Percentiles rank a stretch among this genome's conserved stretches.
Conservation (phyloP, 805 yeast species). For the Kodamaea nitidulidarum region DNA sequence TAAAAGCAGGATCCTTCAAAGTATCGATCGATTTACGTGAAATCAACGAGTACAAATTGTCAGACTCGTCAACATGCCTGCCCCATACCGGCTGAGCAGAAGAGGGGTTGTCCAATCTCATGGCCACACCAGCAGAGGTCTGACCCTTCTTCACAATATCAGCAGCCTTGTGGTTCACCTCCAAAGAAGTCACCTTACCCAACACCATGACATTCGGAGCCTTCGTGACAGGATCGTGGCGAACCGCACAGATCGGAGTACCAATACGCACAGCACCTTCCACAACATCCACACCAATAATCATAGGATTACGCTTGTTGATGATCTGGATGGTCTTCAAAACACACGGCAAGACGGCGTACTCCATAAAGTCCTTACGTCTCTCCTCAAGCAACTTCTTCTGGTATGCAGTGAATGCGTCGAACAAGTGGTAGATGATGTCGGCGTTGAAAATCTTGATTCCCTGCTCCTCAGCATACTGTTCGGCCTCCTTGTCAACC, state of each 20-base stretch:
- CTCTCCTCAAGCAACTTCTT: conserved; percentile 80
- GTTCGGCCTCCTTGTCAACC: conserved; percentile 97
- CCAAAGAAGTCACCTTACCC: conserved; percentile 90
- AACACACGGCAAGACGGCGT: conserved; percentile 93
- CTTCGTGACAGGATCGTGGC: conserved; percentile 80
- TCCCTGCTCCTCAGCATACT: conserved; percentile 91
- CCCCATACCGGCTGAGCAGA: conserved; percentile 98
- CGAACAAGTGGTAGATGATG: conserved; percentile 93
- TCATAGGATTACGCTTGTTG: conserved; percentile 98
- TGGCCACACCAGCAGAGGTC: conserved; percentile 97
- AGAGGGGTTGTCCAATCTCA: conserved; percentile 92
- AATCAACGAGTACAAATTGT: conserved; percentile 83
- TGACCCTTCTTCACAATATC: conserved; percentile 87
- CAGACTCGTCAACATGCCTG: conserved; percentile 94
- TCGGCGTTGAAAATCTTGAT: conserved; percentile 93
- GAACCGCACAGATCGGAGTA: conserved; percentile 94
- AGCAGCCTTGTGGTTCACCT: conserved; percentile 87
- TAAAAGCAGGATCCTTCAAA: conserved; percentile 97
- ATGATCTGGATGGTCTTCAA: conserved; percentile 91
- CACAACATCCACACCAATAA: conserved; percentile 94
- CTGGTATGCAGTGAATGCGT: conserved; percentile 91
- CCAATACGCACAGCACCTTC: conserved; percentile 90
- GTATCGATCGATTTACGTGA: conserved; percentile 90
- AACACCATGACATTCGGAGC: conserved; percentile 64
- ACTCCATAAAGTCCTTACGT: conserved; percentile 81